Evolutionary conservation across 805 yeast genomes (phyloP), one percentile per base, ranked within the genome.

Genomic region (Lipomyces yamadae): DNA sequence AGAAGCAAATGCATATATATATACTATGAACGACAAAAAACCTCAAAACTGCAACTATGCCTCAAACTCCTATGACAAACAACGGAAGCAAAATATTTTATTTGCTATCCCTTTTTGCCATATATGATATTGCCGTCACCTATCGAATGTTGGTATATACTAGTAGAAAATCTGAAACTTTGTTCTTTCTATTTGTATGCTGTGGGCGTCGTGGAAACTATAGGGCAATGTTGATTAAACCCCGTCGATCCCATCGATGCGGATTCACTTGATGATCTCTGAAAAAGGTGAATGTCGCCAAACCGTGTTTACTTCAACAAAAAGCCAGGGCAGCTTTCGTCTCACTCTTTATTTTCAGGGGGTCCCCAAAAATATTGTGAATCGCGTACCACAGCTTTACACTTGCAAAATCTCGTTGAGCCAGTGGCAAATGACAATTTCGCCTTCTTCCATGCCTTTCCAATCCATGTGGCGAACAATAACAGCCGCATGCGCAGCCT

Each of bases 401-500:
- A 63, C 57, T 48, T 68, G 48, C 42, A 84, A 79, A 8, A 80
- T 83, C 34, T 81, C 76, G 34, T 82, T 78, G 8, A 88, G 77
- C 82, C 89, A 88, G 76, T 91, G 96, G 53, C 77, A 78, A 34
- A 91, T 83, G 3, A 89, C 91, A 2, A 80, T 74, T 72, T 86
- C 84, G 0, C 97, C 97, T 76, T 91, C 96, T 42, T 77, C 84
- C 69, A 88, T 87, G 10, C 82, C 81, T 10, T 82, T 81, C 37
- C 83, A 84, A 32, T 79, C 78, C n/a, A 76, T 74, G 68, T 83
- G 85, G 60, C 96, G 82, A 55, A 88, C 90, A 66, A 91, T 89
- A 1, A 91, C 88, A 1, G 95, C 96, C 0, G 96, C 91, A 74
- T 91, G 97, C 0, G 96, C 84, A 56, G 87, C 84, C 59, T 82